A percentile compares a stretch with the other conserved stretches of the same genome.
Conservation (phyloP, 169 alveolate genomes). For the Theileria annulata region DNA sequence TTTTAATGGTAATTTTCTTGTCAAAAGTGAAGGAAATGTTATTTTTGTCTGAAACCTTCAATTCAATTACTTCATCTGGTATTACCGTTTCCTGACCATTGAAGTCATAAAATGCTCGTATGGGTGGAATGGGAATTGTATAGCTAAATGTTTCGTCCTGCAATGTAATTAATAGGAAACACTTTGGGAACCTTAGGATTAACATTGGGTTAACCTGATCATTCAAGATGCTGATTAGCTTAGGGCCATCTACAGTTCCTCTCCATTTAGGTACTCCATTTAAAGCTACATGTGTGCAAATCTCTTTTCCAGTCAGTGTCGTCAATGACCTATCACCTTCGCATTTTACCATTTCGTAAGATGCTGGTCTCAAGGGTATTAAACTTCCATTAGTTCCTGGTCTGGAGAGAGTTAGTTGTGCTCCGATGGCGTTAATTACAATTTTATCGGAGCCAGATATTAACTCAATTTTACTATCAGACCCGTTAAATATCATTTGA, state of each 20-base stretch:
- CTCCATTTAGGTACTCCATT: background rate
- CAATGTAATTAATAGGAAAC: background rate
- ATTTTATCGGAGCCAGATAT: background rate
- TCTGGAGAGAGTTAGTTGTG: background rate
- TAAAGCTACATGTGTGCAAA: background rate
- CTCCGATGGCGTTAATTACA: background rate
- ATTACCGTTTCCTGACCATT: background rate
- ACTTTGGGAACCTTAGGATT: background rate
- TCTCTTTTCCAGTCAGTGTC: background rate
- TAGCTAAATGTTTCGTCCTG: background rate
- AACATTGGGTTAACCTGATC: background rate
- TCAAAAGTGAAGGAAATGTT: background rate
- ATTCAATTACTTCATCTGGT: background rate
- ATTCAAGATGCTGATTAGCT: background rate
- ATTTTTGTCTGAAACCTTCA: background rate
- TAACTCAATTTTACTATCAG: background rate
- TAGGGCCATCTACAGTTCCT: background rate
- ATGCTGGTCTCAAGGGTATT: background rate
- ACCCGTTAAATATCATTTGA: background rate
- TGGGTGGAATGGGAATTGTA: background rate
- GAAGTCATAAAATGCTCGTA: background rate
- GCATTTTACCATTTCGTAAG: background rate
- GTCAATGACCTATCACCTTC: background rate
- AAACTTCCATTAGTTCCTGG: background rate
- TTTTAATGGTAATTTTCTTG: background rate